Evolutionary conservation across 129 eudicot species (phyloP), one percentile per base, ranked within the genome.

Genomic region (Chrysanthemum makinoi): DNA sequence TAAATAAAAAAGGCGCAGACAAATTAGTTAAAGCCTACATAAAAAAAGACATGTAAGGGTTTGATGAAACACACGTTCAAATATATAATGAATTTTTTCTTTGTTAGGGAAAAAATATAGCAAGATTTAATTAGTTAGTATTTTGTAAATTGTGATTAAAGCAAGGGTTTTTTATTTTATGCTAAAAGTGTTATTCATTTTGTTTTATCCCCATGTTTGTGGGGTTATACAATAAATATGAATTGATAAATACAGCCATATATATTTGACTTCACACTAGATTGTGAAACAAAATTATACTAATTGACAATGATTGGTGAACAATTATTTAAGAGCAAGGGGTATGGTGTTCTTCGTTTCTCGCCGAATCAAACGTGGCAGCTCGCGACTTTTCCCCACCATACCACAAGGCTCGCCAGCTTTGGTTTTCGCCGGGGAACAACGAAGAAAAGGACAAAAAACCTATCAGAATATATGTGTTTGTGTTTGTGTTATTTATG

Each of bases 221-320:
- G 53, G 67, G 49, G 73, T 65, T 43, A 24, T 47, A 64, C 43
- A 18, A 56, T 14, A 69, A 18, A 17, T 33, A 11, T 35, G 10
- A 57, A 47, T 44, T 49, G 33, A 30, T 18, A 58, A 30, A 50
- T 60, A 68, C 75, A 50, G 47, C 64, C 10, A 50, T 68, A 2
- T 76, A 28, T 59, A 60, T 77, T 77, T 77, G 70, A 52, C 65
- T 69, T 51, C 55, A 33, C 6, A 51, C 48, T 5, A 47, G 70
- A 68, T 49, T 68, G 63, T 67, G 17, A 63, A 65, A 10, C 28
- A 11, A 50, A 59, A 68, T 68, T 52, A 68, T 76, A n/a, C n/a
- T n/a, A 59, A 5, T 48, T 50, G 63, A 61, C 52, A 63, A 77
- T 77, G 55, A 69, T 69, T 69, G 64, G 64, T 69, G 52, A 39